phyloP scores from a whole-genome alignment of 2,329 filamentous ascomycete species.

The Colletotrichum navitas region DNA sequence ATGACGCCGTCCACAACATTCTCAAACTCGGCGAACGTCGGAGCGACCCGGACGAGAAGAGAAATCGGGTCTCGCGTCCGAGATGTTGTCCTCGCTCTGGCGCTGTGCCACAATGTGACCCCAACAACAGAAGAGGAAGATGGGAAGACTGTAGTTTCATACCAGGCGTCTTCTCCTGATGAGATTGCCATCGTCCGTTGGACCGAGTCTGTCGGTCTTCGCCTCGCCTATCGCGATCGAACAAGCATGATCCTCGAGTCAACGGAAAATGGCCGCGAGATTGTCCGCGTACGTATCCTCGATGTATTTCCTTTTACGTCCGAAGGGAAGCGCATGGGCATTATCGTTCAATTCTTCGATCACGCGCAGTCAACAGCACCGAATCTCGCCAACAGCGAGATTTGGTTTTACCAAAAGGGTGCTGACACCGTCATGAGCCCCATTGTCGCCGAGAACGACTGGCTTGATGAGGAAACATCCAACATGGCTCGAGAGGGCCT shows the following conservation, averaged over 20 bases:
- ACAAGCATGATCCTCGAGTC: slow-evolving; percentile 87
- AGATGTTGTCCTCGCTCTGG: slow-evolving; percentile 91
- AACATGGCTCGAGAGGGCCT: slow-evolving; percentile 99
- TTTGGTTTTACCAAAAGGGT: slow-evolving; percentile 99
- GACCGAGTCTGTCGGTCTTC: slow-evolving; percentile 92
- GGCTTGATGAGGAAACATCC: slow-evolving; percentile 98
- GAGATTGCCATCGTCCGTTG: slow-evolving; percentile 98
- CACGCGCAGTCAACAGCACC: slow-evolving; percentile 62
- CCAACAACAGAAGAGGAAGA: slow-evolving; percentile 88
- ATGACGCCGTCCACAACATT: slow-evolving; percentile 83
- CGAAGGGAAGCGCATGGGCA: slow-evolving; percentile 98
- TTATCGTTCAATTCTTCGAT: slow-evolving; percentile 88
- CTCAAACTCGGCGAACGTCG: slow-evolving; percentile 68
- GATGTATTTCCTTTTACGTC: slow-evolving; percentile 98
- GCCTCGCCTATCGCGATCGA: slow-evolving; percentile 86
- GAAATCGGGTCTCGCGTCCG: slow-evolving; percentile 95
- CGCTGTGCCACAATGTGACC: slow-evolving; percentile 96
- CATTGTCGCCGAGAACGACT: slow-evolving; percentile 96
- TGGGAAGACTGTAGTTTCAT: slow-evolving; percentile 82
- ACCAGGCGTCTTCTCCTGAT: slow-evolving; percentile 97
- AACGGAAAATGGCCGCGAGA: slow-evolving; percentile 76
- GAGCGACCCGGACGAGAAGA: slow-evolving; percentile 84
- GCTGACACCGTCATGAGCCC: slow-evolving; percentile 98
- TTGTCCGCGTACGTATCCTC: slow-evolving; percentile 88
- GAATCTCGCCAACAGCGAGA: slow-evolving; percentile 75